Conservation (phyloP, 257 asterid genomes). For the Gardenia jasminoides region DNA sequence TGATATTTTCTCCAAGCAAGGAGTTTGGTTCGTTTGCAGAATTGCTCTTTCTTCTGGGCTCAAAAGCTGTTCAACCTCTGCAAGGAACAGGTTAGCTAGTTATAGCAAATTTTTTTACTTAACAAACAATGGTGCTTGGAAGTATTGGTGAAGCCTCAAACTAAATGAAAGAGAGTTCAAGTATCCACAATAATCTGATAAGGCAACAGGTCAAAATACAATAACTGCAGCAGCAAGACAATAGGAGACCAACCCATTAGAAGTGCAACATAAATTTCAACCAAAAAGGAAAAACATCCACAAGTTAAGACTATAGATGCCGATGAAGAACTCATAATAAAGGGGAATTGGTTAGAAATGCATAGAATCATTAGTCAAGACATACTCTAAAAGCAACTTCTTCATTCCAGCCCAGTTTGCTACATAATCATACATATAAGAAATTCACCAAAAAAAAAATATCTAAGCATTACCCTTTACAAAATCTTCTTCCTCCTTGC, state of each 20-base stretch:
- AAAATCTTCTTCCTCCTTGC: conserved; percentile 55
- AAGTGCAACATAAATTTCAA: not conserved
- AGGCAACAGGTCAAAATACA: not conserved
- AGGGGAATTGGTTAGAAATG: not conserved
- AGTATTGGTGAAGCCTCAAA: not conserved
- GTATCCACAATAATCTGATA: not conserved
- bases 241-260: not conserved
- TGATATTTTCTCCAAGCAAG: conserved; percentile 56
- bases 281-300: not conserved
- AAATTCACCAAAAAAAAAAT: not conserved
- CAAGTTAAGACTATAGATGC: not conserved
- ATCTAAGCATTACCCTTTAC: conserved; percentile 41
- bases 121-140: not conserved
- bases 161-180: not conserved
- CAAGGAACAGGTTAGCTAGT: conserved; percentile 17
- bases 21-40: conserved; percentile 51
- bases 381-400: not conserved
- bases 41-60: conserved; percentile 70
- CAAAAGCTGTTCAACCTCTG: conserved; percentile 84
- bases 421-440: not conserved
- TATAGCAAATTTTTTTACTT: conserved; percentile 8
- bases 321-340: not conserved
- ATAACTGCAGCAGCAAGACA: not conserved
- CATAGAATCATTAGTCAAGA: not conserved
- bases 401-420: not conserved